phyloP scores from a whole-genome alignment of 257 asterid genomes.

The Orobanche coerulescens region DNA sequence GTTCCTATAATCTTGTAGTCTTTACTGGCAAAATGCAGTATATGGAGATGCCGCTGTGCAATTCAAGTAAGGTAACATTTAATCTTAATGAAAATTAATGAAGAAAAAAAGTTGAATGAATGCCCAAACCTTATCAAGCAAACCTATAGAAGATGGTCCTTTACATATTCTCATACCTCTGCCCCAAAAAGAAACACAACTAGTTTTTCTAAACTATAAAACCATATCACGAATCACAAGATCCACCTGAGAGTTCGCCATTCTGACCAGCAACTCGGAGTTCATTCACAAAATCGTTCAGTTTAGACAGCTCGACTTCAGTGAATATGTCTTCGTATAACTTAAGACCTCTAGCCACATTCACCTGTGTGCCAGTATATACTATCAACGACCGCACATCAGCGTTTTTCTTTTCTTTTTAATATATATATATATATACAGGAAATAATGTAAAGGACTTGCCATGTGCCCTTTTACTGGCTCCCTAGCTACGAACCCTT shows the following conservation, averaged over 20 bases:
- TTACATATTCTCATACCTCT: constrained; percentile 73
- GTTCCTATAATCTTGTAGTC: background rate
- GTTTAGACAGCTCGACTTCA: constrained; percentile 63
- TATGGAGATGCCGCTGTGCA: constrained; percentile 19
- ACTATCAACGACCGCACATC: constrained; percentile 2
- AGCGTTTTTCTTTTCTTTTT: background rate
- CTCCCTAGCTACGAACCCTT: constrained; percentile 84
- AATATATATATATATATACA: background rate
- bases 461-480: constrained; percentile 89
- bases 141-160: constrained; percentile 67
- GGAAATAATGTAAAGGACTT: constrained; percentile 25
- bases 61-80: constrained; percentile 23
- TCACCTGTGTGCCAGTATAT: constrained; percentile 47
- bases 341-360: constrained; percentile 93
- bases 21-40: constrained; percentile 5
- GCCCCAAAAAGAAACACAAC: constrained; percentile 74
- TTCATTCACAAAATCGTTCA: constrained; percentile 72
- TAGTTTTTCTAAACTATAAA: constrained; percentile 49
- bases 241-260: constrained; percentile 99
- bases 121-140: constrained; percentile 71
- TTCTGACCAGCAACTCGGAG: constrained; percentile 91
- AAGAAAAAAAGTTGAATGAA: constrained; percentile 39
- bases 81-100: constrained; percentile 26
- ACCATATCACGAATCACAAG: constrained; percentile 86
- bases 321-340: constrained; percentile 73